phyloP scores from a whole-genome alignment of 2,329 filamentous ascomycete species.

The Colletotrichum coccodes region DNA sequence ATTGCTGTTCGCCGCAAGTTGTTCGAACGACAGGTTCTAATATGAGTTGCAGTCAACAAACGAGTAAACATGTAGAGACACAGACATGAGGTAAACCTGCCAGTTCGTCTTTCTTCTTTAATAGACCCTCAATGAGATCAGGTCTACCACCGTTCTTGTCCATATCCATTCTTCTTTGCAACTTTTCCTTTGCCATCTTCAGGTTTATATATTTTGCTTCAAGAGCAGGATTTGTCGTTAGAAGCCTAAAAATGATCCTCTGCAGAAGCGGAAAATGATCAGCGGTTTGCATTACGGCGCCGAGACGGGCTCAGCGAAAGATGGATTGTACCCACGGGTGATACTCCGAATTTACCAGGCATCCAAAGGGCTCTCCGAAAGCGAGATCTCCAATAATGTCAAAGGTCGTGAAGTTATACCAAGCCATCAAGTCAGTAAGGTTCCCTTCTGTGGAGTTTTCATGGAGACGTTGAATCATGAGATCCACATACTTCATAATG shows the following conservation, averaged over 20 bases:
- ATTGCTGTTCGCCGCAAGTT: slow-evolving; percentile 30
- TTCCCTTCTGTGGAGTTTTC: not conserved
- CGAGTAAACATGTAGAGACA: too few relatives aligned
- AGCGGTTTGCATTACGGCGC: not conserved
- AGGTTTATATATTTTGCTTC: not conserved
- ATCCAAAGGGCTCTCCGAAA: slow-evolving; percentile 34
- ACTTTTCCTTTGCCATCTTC: slow-evolving; percentile 6
- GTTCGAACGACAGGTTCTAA: slow-evolving; percentile 11
- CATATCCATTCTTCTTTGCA: slow-evolving; percentile 24
- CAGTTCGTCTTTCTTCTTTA: slow-evolving; percentile 26
- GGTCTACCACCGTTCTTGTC: slow-evolving; percentile 20
- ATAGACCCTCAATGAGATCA: slow-evolving; percentile 35
- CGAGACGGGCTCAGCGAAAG: slow-evolving; percentile 4
- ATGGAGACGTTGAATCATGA: slow-evolving; percentile 23
- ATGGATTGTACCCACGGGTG: slow-evolving; percentile 24
- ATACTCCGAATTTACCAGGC: slow-evolving; percentile 26
- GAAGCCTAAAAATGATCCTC: not conserved
- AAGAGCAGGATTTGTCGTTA: not conserved
- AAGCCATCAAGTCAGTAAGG: slow-evolving; percentile 30
- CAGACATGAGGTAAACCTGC: too few relatives aligned
- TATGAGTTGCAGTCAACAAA: too few relatives aligned
- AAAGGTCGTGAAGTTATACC: slow-evolving; percentile 22
- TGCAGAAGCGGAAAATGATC: slow-evolving; percentile 7
- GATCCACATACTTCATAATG: slow-evolving; percentile 36
- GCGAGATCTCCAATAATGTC: too few relatives aligned